These are phyloP conservation scores for Lentinula raphanica DNA, from an alignment of 768 basidiomycete species.

Conservation along the genomic window DNA sequence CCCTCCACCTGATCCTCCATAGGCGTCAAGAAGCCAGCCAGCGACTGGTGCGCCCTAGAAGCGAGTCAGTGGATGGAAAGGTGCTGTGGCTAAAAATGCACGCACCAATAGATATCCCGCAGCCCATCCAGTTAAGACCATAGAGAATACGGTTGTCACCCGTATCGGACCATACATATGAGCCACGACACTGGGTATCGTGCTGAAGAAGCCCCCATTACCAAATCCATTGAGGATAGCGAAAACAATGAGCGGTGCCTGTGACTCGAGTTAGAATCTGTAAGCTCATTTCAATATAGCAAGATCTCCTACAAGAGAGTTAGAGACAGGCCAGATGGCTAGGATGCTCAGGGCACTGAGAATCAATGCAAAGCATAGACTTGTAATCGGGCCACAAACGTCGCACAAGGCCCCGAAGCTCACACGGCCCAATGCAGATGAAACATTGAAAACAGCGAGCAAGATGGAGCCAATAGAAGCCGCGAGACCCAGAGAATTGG, in stretches of 20 bases:
- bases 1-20: background rate
- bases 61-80: background rate
- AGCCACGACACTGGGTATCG: conserved; percentile 26
- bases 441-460: conserved; percentile 28
- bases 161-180: conserved; percentile 23
- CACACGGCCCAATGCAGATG: conserved; percentile 28
- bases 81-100: too few species aligned
- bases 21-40: conserved; percentile 1
- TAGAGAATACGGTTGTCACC: conserved; percentile 26
- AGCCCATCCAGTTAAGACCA: conserved; percentile 27
- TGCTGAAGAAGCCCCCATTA: conserved; percentile 29
- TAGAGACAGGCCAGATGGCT: conserved; percentile 23
- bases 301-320: conserved; percentile 11
- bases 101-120: conserved; percentile 16
- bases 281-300: too few species aligned
- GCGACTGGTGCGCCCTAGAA: background rate
- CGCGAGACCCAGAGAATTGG: conserved; percentile 21
- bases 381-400: conserved; percentile 23
- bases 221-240: conserved; percentile 22
- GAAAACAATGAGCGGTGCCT: conserved; percentile 16
- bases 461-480: conserved; percentile 20
- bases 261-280: too few species aligned
- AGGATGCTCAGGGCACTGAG: conserved; percentile 25
- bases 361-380: conserved; percentile 20
- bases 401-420: conserved; percentile 24